Conservation (phyloP, 2,329 filamentous ascomycete genomes). For the Blastomyces percursus region DNA sequence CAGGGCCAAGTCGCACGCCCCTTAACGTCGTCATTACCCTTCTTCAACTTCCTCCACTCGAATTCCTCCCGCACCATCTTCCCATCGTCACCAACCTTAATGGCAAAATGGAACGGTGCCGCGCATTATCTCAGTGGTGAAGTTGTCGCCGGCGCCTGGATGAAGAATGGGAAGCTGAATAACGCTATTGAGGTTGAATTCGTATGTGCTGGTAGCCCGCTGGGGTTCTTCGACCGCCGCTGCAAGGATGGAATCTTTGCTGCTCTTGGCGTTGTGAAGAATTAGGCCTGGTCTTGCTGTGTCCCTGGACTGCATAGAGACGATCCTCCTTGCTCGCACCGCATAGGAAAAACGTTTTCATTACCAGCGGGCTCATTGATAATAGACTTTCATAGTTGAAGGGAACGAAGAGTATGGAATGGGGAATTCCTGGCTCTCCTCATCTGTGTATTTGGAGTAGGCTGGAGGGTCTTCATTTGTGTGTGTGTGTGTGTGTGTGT, state of each 20-base stretch:
- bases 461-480: neutral
- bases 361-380: neutral
- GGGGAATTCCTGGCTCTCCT: neutral
- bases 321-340: neutral
- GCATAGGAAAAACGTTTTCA: neutral
- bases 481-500: too few relatives aligned
- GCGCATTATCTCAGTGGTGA: neutral
- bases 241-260: neutral
- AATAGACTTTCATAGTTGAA: neutral
- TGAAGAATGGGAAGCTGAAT: neutral
- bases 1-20: neutral
- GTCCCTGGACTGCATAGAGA: neutral
- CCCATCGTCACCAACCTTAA: neutral
- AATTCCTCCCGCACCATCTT: neutral
- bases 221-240: neutral
- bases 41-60: neutral
- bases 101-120: neutral
- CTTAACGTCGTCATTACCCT: neutral
- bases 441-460: neutral
- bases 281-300: neutral
- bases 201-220: neutral
- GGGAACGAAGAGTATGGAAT: neutral
- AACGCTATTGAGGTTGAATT: neutral
- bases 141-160: neutral
- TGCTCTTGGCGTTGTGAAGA: neutral